Percentiles rank a stretch among this genome's conserved stretches.
Conservation (phyloP, 1,284 basidiomycete genomes). For the Erythrobasidium hasegawianum region DNA sequence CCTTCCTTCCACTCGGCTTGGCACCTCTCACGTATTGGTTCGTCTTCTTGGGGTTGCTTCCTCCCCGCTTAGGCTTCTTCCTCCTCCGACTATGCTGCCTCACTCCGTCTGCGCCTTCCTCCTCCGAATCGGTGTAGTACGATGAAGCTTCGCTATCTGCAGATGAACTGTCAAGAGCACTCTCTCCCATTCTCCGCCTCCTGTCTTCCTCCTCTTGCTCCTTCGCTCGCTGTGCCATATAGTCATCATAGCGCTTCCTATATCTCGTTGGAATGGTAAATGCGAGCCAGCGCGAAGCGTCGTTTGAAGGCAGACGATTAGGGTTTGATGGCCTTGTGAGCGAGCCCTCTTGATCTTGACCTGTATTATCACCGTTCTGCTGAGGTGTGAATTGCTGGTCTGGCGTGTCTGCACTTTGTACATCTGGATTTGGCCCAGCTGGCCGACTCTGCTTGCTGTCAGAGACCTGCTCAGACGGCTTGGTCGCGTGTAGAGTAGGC, state of each 20-base stretch:
- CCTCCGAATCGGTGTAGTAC: not conserved
- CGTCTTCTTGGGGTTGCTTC: not conserved
- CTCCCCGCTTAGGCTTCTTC: not conserved
- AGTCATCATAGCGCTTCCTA: slow-evolving; percentile 28
- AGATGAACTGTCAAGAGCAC: not conserved
- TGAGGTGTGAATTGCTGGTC: not conserved
- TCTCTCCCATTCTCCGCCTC: not conserved
- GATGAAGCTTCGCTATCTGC: not conserved
- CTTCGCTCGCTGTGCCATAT: slow-evolving; percentile 10
- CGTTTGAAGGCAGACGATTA: slow-evolving; percentile 10
- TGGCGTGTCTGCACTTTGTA: not conserved
- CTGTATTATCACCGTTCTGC: not conserved
- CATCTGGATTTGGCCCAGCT: no score
- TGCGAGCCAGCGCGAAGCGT: slow-evolving; percentile 28
- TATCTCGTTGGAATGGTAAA: slow-evolving; percentile 30
- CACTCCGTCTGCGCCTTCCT: not conserved
- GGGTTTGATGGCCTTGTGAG: not conserved
- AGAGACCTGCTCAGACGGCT: not conserved
- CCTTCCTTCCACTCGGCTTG: not conserved
- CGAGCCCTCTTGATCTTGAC: slow-evolving; percentile 2
- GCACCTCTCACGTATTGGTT: not conserved
- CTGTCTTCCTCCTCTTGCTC: slow-evolving; percentile 7
- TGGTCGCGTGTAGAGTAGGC: slow-evolving; percentile 19
- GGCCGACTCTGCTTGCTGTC: not conserved
- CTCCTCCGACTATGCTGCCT: not conserved